A percentile compares a stretch with the other conserved stretches of the same genome.
These are phyloP conservation scores for Mrakia hoshinonis DNA, from an alignment of 768 basidiomycete genomes.

Conservation along the genomic window DNA sequence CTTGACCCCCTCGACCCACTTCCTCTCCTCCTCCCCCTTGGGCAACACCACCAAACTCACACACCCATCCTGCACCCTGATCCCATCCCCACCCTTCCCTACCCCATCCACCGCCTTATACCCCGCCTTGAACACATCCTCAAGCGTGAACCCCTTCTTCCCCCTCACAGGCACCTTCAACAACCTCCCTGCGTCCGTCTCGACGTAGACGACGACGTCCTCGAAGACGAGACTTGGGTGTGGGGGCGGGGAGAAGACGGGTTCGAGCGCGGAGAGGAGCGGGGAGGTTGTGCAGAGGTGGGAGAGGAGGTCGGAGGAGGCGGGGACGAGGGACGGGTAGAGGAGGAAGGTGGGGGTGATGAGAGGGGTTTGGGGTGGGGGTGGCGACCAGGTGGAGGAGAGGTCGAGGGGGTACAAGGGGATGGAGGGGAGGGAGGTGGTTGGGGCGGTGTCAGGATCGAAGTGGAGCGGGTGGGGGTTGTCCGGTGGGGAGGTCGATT, in stretches of 20 bases:
- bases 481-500: slow-evolving; percentile 39
- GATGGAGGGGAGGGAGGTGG: not conserved
- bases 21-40: slow-evolving; percentile 36
- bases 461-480: slow-evolving; percentile 40
- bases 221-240: slow-evolving; percentile 52
- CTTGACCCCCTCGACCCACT: slow-evolving; percentile 26
- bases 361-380: slow-evolving; percentile 50
- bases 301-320: slow-evolving; percentile 78
- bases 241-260: slow-evolving; percentile 68
- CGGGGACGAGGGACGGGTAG: slow-evolving; percentile 67
- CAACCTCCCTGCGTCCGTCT: slow-evolving; percentile 63
- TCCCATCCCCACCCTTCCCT: slow-evolving; percentile 53
- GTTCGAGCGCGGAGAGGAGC: slow-evolving; percentile 63
- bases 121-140: slow-evolving; percentile 58
- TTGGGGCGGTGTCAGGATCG: slow-evolving; percentile 32
- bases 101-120: slow-evolving; percentile 53
- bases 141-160: slow-evolving; percentile 68
- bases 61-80: slow-evolving; percentile 55
- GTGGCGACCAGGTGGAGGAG: slow-evolving; percentile 45
- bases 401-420: slow-evolving; percentile 20
- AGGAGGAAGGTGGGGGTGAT: slow-evolving; percentile 80
- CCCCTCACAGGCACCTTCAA: slow-evolving; percentile 64
- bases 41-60: slow-evolving; percentile 41
- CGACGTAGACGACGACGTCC: slow-evolving; percentile 70
- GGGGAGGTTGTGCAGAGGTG: slow-evolving; percentile 77